phyloP scores from a whole-genome alignment of 2,329 filamentous ascomycete species.

The Cladosporium sphaerospermum region DNA sequence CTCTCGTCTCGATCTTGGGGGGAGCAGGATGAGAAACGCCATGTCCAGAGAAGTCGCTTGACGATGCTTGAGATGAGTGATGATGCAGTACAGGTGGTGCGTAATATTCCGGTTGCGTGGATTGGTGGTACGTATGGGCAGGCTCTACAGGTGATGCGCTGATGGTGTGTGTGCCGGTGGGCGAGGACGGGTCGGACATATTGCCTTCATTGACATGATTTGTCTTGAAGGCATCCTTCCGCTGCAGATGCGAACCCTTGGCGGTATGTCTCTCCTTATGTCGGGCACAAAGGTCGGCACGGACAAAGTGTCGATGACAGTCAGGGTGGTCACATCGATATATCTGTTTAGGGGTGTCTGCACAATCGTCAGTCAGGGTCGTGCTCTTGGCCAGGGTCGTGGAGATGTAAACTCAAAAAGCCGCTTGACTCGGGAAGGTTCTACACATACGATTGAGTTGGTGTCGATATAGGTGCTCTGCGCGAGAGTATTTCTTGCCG shows the following conservation, averaged over 20 bases:
- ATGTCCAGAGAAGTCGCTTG: background rate
- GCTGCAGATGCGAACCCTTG: slow-evolving; percentile 68
- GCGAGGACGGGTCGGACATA: slow-evolving; percentile 14
- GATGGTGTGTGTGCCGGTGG: slow-evolving; percentile 14
- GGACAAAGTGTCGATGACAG: slow-evolving; percentile 84
- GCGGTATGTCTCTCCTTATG: slow-evolving; percentile 46
- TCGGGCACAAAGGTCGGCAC: slow-evolving; percentile 81
- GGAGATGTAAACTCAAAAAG: background rate
- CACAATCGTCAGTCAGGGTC: slow-evolving; percentile 1
- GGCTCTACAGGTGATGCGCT: slow-evolving; percentile 16
- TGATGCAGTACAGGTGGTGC: background rate
- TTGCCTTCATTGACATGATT: slow-evolving; percentile 16
- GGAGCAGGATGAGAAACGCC: background rate
- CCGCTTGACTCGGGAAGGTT: slow-evolving; percentile 10
- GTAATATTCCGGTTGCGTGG: background rate
- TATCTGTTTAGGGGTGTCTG: slow-evolving; percentile 88
- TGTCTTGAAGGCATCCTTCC: slow-evolving; percentile 63
- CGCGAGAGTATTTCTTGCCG: slow-evolving; percentile 92
- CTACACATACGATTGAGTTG: slow-evolving; percentile 75
- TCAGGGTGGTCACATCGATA: slow-evolving; percentile 90
- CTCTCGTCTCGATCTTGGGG: background rate
- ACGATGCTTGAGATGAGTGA: background rate
- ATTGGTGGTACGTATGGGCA: background rate
- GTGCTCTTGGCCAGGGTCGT: background rate
- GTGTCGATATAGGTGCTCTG: slow-evolving; percentile 93